Percentiles rank a stretch among this genome's conserved stretches.
These are phyloP conservation scores for Thermothielavioides terrestris DNA, from an alignment of 495 filamentous ascomycete genomes.

Conservation along the genomic window DNA sequence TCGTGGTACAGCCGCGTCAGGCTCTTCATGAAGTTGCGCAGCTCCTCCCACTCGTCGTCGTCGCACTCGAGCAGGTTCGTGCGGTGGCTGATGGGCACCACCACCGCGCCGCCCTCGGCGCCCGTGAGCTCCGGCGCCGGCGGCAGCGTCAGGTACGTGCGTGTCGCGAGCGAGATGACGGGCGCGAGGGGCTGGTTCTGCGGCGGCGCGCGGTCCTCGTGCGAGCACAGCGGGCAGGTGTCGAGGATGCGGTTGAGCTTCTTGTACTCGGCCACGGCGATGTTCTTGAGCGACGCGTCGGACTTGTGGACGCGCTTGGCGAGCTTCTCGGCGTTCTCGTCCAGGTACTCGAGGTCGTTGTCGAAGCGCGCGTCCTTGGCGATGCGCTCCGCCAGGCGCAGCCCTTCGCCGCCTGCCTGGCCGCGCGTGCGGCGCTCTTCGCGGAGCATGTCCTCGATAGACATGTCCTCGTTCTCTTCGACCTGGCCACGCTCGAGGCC, in stretches of 20 bases:
- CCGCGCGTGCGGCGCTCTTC: conserved; percentile 80
- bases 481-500: conserved; percentile 72
- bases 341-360: conserved; percentile 93
- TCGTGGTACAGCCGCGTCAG: conserved; percentile 88
- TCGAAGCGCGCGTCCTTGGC: conserved; percentile 87
- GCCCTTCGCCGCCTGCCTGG: conserved; percentile 71
- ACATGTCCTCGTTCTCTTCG: conserved; percentile 92
- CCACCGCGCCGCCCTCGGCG: conserved; percentile 65
- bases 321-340: conserved; percentile 88
- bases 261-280: conserved; percentile 79
- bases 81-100: conserved; percentile 83
- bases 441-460: conserved; percentile 87
- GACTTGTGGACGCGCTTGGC: conserved; percentile 84
- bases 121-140: conserved; percentile 76
- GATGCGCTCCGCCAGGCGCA: conserved; percentile 79
- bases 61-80: conserved; percentile 92
- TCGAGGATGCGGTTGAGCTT: conserved; percentile 85
- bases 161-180: conserved; percentile 78
- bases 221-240: conserved; percentile 82
- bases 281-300: conserved; percentile 80
- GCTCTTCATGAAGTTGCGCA: conserved; percentile 98
- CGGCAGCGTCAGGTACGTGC: conserved; percentile 81
- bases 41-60: conserved; percentile 98
- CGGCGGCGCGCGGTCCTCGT: conserved; percentile 74
- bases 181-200: conserved; percentile 62